Conservation (phyloP, 1,139 yeast species). For the Nadsonia commutata region DNA sequence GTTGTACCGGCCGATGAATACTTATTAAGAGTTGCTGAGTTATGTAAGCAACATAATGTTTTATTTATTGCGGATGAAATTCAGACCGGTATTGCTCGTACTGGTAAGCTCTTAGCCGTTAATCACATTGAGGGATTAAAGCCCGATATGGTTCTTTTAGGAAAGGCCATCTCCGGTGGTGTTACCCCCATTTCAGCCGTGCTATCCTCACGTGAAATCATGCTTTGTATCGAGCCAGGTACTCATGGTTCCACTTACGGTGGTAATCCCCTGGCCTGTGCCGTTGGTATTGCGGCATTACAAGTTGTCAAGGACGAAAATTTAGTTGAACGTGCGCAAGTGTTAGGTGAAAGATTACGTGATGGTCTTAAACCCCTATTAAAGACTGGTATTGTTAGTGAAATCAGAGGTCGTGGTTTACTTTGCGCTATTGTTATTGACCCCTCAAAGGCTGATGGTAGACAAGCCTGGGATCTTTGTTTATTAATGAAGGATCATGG, state of each 20-base stretch:
- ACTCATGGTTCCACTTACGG: slow-evolving; percentile 97
- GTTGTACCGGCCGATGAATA: slow-evolving; percentile 85
- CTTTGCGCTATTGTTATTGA: slow-evolving; percentile 87
- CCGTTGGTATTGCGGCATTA: slow-evolving; percentile 89
- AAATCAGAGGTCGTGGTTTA: slow-evolving; percentile 87
- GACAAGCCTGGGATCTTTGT: slow-evolving; percentile 95
- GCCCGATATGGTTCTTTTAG: slow-evolving; percentile 79
- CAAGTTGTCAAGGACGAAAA: slow-evolving; percentile 81
- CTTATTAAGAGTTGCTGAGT: slow-evolving; percentile 52
- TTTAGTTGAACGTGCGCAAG: slow-evolving; percentile 62
- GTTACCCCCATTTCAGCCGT: slow-evolving; percentile 87
- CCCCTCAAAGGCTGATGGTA: slow-evolving; percentile 67
- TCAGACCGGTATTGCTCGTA: slow-evolving; percentile 95
- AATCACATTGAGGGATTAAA: slow-evolving; percentile 63
- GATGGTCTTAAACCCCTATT: slow-evolving; percentile 51
- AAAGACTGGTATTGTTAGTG: slow-evolving; percentile 53
- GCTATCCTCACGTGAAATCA: slow-evolving; percentile 71
- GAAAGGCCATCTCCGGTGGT: slow-evolving; percentile 95
- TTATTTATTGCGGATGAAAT: slow-evolving; percentile 90
- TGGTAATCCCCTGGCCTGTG: slow-evolving; percentile 91
- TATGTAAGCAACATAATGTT: slow-evolving; percentile 75
- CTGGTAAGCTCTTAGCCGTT: slow-evolving; percentile 84
- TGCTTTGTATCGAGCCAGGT: slow-evolving; percentile 87
- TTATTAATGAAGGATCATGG: slow-evolving; percentile 79
- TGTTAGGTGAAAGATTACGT: slow-evolving; percentile 58